A percentile compares a stretch with the other conserved stretches of the same genome.
Conservation (phyloP, 1,284 basidiomycete genomes). For the Ceratobasidium papillatum region DNA sequence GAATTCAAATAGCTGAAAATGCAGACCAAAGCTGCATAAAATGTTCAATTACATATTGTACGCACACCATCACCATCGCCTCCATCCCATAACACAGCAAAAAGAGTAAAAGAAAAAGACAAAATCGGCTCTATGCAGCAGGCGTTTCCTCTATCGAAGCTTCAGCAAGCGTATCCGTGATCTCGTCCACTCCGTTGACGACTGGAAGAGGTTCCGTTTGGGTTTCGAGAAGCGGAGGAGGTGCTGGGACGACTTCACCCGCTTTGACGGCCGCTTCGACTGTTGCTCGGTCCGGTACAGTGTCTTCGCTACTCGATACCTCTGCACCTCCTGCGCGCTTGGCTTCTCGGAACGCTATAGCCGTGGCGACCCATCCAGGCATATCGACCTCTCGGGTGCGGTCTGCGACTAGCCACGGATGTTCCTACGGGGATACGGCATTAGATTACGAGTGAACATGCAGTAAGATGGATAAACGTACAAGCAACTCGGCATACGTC, state of each 20-base stretch:
- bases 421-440: constrained; percentile 56
- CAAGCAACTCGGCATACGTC: constrained; percentile 85
- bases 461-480: constrained; percentile 50
- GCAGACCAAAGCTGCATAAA: background rate
- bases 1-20: background rate
- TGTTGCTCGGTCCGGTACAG: constrained; percentile 4
- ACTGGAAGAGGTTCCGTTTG: background rate
- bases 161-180: background rate
- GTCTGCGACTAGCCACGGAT: constrained; percentile 73
- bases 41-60: constrained; percentile 41
- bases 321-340: constrained; percentile 33
- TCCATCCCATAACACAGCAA: constrained; percentile 5
- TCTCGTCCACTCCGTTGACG: background rate
- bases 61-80: background rate
- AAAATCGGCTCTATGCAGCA: background rate
- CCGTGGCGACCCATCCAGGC: constrained; percentile 78
- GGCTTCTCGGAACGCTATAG: constrained; percentile 60
- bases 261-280: constrained; percentile 25
- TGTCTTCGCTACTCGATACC: constrained; percentile 25
- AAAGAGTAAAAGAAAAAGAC: background rate
- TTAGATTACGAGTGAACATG: background rate
- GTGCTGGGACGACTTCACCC: background rate
- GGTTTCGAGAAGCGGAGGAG: too few species aligned
- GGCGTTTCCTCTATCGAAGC: background rate
- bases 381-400: constrained; percentile 75